Percentiles rank a stretch among this genome's conserved stretches.
These are phyloP conservation scores for Datura wrightii DNA, from an alignment of 257 asterid species.

Conservation along the genomic window DNA sequence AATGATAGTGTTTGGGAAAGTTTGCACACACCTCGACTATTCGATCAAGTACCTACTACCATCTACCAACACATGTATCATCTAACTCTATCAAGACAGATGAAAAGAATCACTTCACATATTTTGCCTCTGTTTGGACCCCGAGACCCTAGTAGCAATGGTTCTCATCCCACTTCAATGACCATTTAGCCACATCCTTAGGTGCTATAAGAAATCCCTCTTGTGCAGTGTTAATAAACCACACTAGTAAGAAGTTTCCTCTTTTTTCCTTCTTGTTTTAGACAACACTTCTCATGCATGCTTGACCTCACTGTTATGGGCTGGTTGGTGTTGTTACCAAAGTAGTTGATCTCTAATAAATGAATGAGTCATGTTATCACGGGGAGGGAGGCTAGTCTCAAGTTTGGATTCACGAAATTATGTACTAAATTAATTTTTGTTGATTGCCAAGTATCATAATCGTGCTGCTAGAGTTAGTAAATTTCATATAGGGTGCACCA, in stretches of 20 bases:
- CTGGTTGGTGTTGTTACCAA: neutral
- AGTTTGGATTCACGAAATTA: neutral
- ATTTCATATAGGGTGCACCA: neutral
- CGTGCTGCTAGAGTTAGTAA: neutral
- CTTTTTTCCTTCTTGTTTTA: conserved; percentile 5
- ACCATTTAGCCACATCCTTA: neutral
- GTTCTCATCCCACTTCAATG: neutral
- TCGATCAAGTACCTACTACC: no score
- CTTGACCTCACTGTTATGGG: neutral
- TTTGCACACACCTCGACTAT: neutral
- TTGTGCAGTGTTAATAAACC: neutral
- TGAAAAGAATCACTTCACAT: neutral
- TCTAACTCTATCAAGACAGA: neutral
- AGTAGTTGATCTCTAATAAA: neutral
- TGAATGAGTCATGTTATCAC: neutral
- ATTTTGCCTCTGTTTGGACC: neutral
- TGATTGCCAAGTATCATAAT: neutral
- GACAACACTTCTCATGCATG: neutral
- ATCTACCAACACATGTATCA: neutral
- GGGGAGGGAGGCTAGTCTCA: neutral
- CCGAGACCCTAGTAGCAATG: neutral
- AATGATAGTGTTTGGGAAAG: neutral
- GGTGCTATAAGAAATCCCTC: neutral
- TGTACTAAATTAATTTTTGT: neutral
- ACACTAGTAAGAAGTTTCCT: neutral